Evolutionary conservation across 1,284 basidiomycete genomes (phyloP), one percentile per base, ranked within the genome.

Genomic region (Cutaneotrichosporon mucoides): DNA sequence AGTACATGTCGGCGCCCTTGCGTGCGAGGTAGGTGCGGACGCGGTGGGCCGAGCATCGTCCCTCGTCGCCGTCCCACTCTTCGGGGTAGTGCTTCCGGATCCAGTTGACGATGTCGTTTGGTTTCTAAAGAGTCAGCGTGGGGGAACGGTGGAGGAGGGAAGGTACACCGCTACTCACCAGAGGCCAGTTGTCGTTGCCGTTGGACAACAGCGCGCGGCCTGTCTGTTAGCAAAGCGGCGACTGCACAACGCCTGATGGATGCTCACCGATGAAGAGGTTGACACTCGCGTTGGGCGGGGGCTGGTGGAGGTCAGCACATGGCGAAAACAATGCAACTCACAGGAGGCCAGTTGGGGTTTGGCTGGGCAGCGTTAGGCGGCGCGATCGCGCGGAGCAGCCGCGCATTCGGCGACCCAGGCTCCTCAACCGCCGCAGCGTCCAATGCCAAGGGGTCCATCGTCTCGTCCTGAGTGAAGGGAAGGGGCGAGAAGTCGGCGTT

Each of bases 1-100:
- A 76, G 64, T 76, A 76, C 75, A 76, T 76, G 68, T 76, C 75
- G 57, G 75, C 69, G 49, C 75, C 75, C 58, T 76, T 76, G n/a
- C 75, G 69, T 13, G 75, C 75, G 43, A 76, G 70, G 45, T 76
- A 76, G 1, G 75, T 76, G 49, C 75, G 72, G 12, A 76, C 75
- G 44, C 75, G 73, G 56, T 76, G 75, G 4, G 75, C 72, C 0
- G 73, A 75, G 60, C 75, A 76, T 24, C 75, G 71, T 6, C 75
- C 75, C 64, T 76, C 75, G 65, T 76, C 75, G 6, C 75, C 75
- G 57, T 76, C 75, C 75, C 75, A 76, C 62, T 76, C 73, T 40
- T 69, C 61, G 10, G 75, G 73, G 55, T 76, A 75, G 68, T 76
- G 73, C 62, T 73, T 73, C 45, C 73, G 65, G 52, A 76, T 76